Base-by-base conservation (phyloP, 192 early-diverging fungal species). In the Haplosporangium gracile region DNA sequence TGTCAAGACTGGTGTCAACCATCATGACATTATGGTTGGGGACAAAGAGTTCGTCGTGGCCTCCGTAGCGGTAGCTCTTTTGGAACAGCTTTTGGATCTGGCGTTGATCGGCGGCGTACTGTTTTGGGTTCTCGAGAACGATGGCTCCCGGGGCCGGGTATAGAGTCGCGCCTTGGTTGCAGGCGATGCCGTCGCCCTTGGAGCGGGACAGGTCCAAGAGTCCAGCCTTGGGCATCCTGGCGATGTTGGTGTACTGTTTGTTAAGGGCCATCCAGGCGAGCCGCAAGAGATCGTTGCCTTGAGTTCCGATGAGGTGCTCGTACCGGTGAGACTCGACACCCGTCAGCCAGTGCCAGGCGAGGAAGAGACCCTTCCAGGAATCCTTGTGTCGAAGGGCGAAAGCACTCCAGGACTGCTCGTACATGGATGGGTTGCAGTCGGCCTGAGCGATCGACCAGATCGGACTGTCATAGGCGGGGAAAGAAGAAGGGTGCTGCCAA, bases 301-400 rank as follows among this genome's bases (percentile, higher is more conserved):
- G 71, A 34, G 26, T 26, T 22, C 84, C 79, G 38, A 86, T 60
- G 72, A 81, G 40, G 11, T 43, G 32, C 36, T 86, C 84, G 36
- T 77, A 86, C 16, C 39, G 45, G 13, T 57, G 43, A 22, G 43
- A 49, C 3, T 81, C 75, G 0, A 42, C 16, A 1, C 79, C 75
- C 2, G 84, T 78, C 36, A 86, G 76, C 84, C 84, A 86, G 38
- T 80, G 38, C 84, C 84, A 86, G 26, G 84, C 72, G 34, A 86
- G n/a, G 75, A 75, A 86, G 34, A 86, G 84, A 32, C 79, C 72
- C 72, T 86, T 86, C 84, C 84, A 86, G 2, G 84, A 42, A 47
- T 86, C 84, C 65, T 79, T 86, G 78, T 86, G 84, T 32, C 55
- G 72, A 4, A 86, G 34, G 0, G 79, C 84, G 51, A 86, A 74